Percentiles rank a stretch among this genome's conserved stretches.
phyloP scores from a whole-genome alignment of 1,139 yeast genomes.

The Saccharomyces hybrid region DNA sequence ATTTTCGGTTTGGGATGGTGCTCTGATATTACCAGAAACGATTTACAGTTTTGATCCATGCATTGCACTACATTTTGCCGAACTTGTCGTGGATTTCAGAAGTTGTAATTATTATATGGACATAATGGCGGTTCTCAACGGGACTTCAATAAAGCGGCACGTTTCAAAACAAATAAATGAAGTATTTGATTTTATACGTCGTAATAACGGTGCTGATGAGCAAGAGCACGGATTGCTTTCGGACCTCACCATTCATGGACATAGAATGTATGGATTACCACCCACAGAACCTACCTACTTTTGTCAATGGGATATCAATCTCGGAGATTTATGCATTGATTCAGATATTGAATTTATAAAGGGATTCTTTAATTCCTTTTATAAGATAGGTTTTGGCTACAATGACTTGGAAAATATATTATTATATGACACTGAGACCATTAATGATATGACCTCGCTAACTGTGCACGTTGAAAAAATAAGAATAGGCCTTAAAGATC shows the following conservation, averaged over 20 bases:
- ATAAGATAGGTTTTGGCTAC: constrained; percentile 54
- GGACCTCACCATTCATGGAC: constrained; percentile 60
- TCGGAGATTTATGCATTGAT: constrained; percentile 51
- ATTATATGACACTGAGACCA: constrained; percentile 44
- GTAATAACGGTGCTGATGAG: constrained; percentile 11
- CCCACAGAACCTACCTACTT: constrained; percentile 81
- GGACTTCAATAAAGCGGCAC: constrained; percentile 16
- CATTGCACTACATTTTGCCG: constrained; percentile 54
- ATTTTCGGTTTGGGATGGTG: constrained; percentile 62
- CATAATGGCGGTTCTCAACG: constrained; percentile 39
- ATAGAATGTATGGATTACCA: constrained; percentile 86
- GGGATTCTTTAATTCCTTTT: constrained; percentile 38
- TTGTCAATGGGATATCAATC: constrained; percentile 80
- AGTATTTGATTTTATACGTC: constrained; percentile 35
- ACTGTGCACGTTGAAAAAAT: constrained; percentile 26
- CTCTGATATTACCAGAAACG: constrained; percentile 62
- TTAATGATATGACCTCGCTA: constrained; percentile 65
- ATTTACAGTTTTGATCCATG: constrained; percentile 60
- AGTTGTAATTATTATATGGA: constrained; percentile 94
- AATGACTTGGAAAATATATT: constrained; percentile 70
- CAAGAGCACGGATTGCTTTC: constrained; percentile 33
- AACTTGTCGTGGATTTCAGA: constrained; percentile 67
- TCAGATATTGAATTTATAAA: constrained; percentile 44
- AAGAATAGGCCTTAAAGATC: constrained; percentile 30
- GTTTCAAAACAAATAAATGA: constrained; percentile 46